Percentiles rank a stretch among this genome's conserved stretches.
These are phyloP conservation scores for Durotheca rogersii DNA, from an alignment of 495 filamentous ascomycete species.

Conservation along the genomic window DNA sequence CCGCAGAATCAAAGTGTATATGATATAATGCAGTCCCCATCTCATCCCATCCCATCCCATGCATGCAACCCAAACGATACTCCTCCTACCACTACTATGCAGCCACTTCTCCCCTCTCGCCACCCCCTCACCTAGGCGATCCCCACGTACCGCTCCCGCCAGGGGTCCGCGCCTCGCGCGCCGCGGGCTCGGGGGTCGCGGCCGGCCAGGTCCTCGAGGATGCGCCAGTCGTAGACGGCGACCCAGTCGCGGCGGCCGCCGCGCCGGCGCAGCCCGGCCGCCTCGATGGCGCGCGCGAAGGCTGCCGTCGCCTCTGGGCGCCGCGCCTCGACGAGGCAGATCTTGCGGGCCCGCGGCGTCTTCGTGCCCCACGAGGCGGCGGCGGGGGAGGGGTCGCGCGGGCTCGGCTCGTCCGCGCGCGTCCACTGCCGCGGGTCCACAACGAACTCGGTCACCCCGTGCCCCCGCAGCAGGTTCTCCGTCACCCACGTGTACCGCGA, in stretches of 20 bases:
- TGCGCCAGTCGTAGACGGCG: conserved; percentile 52
- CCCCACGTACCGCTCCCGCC: conserved; percentile 32
- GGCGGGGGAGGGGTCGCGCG: background rate
- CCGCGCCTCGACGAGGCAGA: conserved; percentile 49
- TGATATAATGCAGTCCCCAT: too few relatives aligned
- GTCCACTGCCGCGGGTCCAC: conserved; percentile 40
- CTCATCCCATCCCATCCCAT: too few relatives aligned
- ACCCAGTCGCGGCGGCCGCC: conserved; percentile 44
- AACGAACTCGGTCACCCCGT: conserved; percentile 39
- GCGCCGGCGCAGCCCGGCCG: conserved; percentile 33
- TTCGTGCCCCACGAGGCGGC: conserved; percentile 40
- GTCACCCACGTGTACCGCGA: conserved; percentile 42
- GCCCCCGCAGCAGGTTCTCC: conserved; percentile 44
- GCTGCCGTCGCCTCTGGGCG: conserved; percentile 39
- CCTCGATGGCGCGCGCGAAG: conserved; percentile 41
- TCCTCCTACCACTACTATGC: too few relatives aligned
- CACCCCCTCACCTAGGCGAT: conserved; percentile 21
- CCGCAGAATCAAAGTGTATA: background rate
- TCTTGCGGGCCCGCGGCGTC: conserved; percentile 33
- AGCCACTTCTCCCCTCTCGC: too few relatives aligned
- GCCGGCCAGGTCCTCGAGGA: conserved; percentile 45
- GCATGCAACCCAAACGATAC: too few relatives aligned
- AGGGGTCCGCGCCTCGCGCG: conserved; percentile 19
- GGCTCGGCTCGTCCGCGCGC: conserved; percentile 5
- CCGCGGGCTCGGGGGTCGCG: conserved; percentile 32